Evolutionary conservation across 768 basidiomycete species (phyloP), one percentile per base, ranked within the genome.

Genomic region (Podaxis sp.): DNA sequence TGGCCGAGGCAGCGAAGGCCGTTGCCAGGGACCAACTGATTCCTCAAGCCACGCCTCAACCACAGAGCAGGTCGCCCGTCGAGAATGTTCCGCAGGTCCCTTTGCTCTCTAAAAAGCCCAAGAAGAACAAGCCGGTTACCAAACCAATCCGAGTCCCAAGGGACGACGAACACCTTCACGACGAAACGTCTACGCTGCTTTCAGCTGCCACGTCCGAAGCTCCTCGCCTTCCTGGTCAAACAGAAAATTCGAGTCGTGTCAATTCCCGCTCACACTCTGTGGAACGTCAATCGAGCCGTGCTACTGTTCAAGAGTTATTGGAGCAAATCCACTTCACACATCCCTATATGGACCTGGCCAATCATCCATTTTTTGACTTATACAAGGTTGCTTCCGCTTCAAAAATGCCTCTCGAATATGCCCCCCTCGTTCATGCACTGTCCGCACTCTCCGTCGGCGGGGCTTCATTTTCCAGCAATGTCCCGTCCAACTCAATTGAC

Each of bases 401-500:
- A 53, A 90, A 86, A 67, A 86, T 91, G 79, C 90, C 91, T 11
- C 73, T 93, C 47, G 90, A 92, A 65, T 94, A 94, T 65, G 90
- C 88, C 1, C 91, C 92, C 35, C 75, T 94, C 50, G 91, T 93
- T 1, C 90, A 93, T 67, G 92, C 93, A 0, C 73, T 94, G 27
- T 93, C 93, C 6, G 90, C 92, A 11, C 76, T 94, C 37, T 93
- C 93, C 1, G 89, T 91, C 13, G 90, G 90, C 2, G 89, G 91
- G 9, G 89, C 90, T 7, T 91, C 90, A 5, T 93, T 93, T 67
- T 87, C 90, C 38, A 88, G 86, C 64, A 90, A 85, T 65, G 87
- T 92, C 77, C 90, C 92, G 14, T 87, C 90, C 5, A 89, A 90
- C 10, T 90, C 91, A n/a, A 92, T 93, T 68, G 92, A 94, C 70